Evolutionary conservation across 352 stramenopile genomes (phyloP).

Genomic region (Elongisporangium senticosum): DNA sequence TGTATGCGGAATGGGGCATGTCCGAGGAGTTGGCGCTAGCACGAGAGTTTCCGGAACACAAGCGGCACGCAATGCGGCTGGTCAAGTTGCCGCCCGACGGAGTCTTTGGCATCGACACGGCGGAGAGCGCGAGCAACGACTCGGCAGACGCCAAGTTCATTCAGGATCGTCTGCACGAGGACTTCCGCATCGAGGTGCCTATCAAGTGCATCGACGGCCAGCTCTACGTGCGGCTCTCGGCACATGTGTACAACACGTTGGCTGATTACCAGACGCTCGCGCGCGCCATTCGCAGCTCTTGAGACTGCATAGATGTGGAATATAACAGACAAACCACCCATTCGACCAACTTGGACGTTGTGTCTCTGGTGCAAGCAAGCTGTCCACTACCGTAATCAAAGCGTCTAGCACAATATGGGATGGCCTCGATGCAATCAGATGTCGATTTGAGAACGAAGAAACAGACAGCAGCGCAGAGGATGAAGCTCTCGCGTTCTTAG

Average conservation of each 20-base stretch:
- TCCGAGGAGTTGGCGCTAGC: constrained; percentile 26
- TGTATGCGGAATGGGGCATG: constrained; percentile 63
- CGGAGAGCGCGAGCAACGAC: constrained; percentile 27
- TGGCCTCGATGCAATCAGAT: no score
- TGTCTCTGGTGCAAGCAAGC: no score
- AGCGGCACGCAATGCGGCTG: constrained; percentile 69
- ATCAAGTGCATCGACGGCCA: constrained; percentile 88
- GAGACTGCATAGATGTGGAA: constrained; percentile 5
- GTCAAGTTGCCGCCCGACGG: constrained; percentile 47
- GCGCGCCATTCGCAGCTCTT: constrained; percentile 6
- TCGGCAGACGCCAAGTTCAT: constrained; percentile 88
- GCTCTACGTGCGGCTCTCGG: constrained; percentile 89
- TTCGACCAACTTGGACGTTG: not conserved
- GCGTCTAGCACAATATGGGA: no score
- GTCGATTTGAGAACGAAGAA: no score
- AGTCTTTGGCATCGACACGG: constrained; percentile 42
- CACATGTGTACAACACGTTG: constrained; percentile 90
- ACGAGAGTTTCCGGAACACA: constrained; percentile 39
- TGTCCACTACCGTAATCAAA: no score
- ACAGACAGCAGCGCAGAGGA: no score
- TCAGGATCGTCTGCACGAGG: constrained; percentile 85
- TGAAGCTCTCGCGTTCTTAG: no score
- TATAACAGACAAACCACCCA: not conserved
- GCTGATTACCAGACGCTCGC: constrained; percentile 80
- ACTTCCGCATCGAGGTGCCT: constrained; percentile 86